These are phyloP conservation scores for Neurospora crassa DNA, from an alignment of 2,329 filamentous ascomycete species.

Conservation along the genomic window DNA sequence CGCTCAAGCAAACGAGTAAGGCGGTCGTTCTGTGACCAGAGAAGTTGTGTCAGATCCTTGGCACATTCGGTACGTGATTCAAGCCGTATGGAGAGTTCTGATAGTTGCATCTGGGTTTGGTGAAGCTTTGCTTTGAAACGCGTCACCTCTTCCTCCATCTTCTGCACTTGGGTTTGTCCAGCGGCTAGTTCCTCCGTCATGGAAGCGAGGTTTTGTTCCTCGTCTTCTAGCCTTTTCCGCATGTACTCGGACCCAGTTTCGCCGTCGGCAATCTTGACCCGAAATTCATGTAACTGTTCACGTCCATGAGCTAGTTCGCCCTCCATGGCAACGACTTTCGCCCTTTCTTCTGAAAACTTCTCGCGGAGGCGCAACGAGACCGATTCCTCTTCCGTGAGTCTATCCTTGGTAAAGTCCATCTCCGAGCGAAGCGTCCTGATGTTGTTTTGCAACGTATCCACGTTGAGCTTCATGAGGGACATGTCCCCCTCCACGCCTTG, in stretches of 20 bases:
- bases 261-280: conserved; percentile 66
- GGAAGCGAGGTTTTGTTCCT: conserved; percentile 59
- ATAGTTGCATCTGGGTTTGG: conserved; percentile 41
- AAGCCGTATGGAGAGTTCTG: conserved; percentile 45
- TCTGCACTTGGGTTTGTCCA: conserved; percentile 65
- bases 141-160: conserved; percentile 66
- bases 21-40: conserved; percentile 77
- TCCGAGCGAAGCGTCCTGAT: conserved; percentile 48
- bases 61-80: conserved; percentile 63
- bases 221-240: conserved; percentile 63
- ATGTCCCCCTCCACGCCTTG: conserved; percentile 51
- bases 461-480: conserved; percentile 51
- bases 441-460: conserved; percentile 47
- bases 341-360: conserved; percentile 41
- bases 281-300: conserved; percentile 57
- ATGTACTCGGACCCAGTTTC: conserved; percentile 76
- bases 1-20: conserved; percentile 77
- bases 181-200: conserved; percentile 64
- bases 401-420: conserved; percentile 43
- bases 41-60: conserved; percentile 72
- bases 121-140: conserved; percentile 57
- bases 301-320: conserved; percentile 54
- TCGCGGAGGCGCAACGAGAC: conserved; percentile 44
- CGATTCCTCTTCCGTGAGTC: conserved; percentile 41
- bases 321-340: conserved; percentile 45